Evolutionary conservation across 2,329 filamentous ascomycete genomes (phyloP), one percentile per base, ranked within the genome.

Genomic region (Stagonosporopsis cucurbitacearum): DNA sequence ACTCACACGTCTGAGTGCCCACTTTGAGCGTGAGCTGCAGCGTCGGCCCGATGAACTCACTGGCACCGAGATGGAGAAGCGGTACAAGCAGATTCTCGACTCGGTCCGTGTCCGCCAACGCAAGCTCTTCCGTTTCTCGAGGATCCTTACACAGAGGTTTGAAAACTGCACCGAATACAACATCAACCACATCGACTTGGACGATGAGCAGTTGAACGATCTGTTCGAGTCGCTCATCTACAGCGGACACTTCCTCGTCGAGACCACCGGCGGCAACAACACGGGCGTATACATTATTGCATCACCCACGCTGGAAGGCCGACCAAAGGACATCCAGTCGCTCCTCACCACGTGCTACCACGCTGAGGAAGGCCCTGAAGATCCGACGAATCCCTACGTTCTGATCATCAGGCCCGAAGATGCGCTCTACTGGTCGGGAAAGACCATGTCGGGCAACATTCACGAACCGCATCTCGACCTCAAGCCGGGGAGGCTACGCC

Each of bases 161-260:
- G 95, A 99, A 75, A 98, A 99, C 70, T 91, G 91, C 5, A 96
- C 92, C 9, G 95, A 99, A 75, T 96, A 95, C 76, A 96, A 91
- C 74, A 89, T 98, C 69, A 88, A 89, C 32, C 87, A 90, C 35
- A 86, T 92, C 54, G 80, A 84, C 2, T 84, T 92, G 50, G 80
- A 84, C 4, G 82, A 84, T 8, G 86, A 90, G 28, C 84, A 85
- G 58, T 81, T 96, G 58, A 87, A 88, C 56, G 86, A 90, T 33
- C 84, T 99, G 25, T 90, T 93, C 62, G 90, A 96, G 64, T 86
- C 91, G 22, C 82, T 99, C 8, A 86, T 91, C 12, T 82, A 89
- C 37, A 89, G 91, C 0, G 91, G 91, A 3, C 95, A 99, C 73
- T 96, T 98, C 68, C 84, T 96, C 26, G 87, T 99, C 15, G 88